Conservation (phyloP, 495 filamentous ascomycete genomes). For the Neurospora sp. region DNA sequence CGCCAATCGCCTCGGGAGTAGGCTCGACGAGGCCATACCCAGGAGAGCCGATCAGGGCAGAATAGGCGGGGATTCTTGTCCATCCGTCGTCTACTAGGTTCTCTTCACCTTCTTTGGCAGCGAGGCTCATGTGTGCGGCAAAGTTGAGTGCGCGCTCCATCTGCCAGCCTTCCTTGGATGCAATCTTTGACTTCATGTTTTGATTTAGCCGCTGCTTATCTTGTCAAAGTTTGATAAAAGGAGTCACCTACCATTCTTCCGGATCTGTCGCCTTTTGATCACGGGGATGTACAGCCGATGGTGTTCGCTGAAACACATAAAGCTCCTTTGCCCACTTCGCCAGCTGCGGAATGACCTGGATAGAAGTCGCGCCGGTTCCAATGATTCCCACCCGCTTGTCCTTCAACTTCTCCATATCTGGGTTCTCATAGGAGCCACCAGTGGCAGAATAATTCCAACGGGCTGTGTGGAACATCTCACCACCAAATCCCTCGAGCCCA, state of each 20-base stretch:
- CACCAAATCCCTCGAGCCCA: constrained; percentile 35
- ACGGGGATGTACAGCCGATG: constrained; percentile 38
- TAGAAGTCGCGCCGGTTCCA: constrained; percentile 46
- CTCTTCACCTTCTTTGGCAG: constrained; percentile 12
- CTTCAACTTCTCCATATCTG: constrained; percentile 31
- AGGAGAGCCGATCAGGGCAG: constrained; percentile 19
- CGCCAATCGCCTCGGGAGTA: constrained; percentile 24
- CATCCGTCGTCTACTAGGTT: constrained; percentile 35
- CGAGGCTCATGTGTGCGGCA: constrained; percentile 17
- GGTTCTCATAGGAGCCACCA: constrained; percentile 40
- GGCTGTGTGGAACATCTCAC: constrained; percentile 42
- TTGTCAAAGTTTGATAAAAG: neutral
- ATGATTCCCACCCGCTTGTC: constrained; percentile 43
- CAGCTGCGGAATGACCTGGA: constrained; percentile 41
- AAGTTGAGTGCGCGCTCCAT: constrained; percentile 27
- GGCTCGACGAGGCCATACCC: constrained; percentile 15
- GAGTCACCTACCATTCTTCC: constrained; percentile 25
- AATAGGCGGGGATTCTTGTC: constrained; percentile 23
- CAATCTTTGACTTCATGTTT: constrained; percentile 24
- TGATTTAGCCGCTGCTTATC: neutral
- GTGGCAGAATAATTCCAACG: constrained; percentile 45
- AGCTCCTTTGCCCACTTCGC: constrained; percentile 41
- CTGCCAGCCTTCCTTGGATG: constrained; percentile 35
- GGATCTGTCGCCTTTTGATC: constrained; percentile 39
- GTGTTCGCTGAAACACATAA: constrained; percentile 48